phyloP scores from a whole-genome alignment of 2,329 filamentous ascomycete genomes.

The Pseudogymnoascus sp. region DNA sequence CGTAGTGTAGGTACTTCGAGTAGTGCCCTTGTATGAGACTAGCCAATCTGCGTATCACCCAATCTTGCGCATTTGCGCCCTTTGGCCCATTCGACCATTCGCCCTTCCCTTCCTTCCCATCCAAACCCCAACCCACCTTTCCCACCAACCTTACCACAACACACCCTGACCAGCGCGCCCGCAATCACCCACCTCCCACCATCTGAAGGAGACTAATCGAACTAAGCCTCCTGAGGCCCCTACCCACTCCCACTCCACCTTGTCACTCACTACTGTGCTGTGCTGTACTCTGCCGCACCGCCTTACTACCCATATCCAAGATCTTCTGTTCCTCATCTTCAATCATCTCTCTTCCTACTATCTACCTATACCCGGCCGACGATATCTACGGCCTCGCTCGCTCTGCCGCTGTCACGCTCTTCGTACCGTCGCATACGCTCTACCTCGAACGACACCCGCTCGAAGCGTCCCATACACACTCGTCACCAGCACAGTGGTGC shows the following conservation, averaged over 20 bases:
- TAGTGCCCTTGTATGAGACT: background rate
- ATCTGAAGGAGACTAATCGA: conserved; percentile 3
- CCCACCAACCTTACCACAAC: background rate
- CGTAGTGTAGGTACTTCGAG: background rate
- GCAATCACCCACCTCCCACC: conserved; percentile 1
- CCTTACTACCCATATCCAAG: conserved; percentile 4
- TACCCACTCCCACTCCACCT: conserved; percentile 7
- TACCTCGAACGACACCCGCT: background rate
- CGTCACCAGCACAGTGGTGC: background rate
- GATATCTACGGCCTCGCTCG: background rate
- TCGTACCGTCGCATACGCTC: background rate
- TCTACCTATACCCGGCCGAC: background rate
- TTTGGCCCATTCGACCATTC: background rate
- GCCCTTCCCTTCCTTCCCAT: background rate
- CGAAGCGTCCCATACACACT: background rate
- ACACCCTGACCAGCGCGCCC: background rate
- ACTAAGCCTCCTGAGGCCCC: conserved; percentile 2
- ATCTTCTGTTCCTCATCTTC: conserved; percentile 3
- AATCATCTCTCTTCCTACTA: background rate
- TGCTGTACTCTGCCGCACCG: conserved; percentile 8
- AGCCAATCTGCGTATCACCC: conserved; percentile 7
- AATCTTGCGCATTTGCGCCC: background rate
- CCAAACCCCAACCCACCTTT: background rate
- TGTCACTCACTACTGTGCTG: background rate
- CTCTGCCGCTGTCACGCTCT: background rate